These are phyloP conservation scores for Remersonia thermophila DNA, from an alignment of 2,329 filamentous ascomycete species.

Conservation along the genomic window DNA sequence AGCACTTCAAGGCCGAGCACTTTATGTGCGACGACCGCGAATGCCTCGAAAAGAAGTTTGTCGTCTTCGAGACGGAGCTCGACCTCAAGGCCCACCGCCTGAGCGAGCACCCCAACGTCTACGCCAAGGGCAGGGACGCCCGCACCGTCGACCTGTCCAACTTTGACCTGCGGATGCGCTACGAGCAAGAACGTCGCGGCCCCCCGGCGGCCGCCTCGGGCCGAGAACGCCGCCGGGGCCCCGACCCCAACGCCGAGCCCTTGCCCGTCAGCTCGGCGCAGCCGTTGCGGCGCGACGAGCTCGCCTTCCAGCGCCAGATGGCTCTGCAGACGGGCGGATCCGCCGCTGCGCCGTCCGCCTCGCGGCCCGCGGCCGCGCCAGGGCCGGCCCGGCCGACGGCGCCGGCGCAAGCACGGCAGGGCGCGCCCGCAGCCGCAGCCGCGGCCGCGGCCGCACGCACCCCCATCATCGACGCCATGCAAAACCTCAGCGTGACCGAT, in stretches of 20 bases:
- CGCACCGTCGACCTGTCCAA: slow-evolving; percentile 74
- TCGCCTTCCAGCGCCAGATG: slow-evolving; percentile 85
- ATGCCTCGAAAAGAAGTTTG: slow-evolving; percentile 93
- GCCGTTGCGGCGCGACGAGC: slow-evolving; percentile 69
- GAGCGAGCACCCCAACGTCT: slow-evolving; percentile 62
- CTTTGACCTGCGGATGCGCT: slow-evolving; percentile 68
- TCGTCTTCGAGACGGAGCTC: slow-evolving; percentile 90
- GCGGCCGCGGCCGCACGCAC: background rate
- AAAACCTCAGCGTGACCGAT: slow-evolving; percentile 39
- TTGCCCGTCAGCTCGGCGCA: slow-evolving; percentile 62
- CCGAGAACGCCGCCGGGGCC: slow-evolving; percentile 45
- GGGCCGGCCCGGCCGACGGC: slow-evolving; percentile 3
- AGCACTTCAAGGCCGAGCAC: slow-evolving; percentile 80
- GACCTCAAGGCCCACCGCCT: slow-evolving; percentile 91
- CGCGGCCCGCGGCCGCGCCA: background rate
- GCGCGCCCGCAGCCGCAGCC: slow-evolving; percentile 7
- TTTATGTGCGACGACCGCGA: slow-evolving; percentile 74
- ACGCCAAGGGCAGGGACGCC: slow-evolving; percentile 79
- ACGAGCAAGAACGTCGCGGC: slow-evolving; percentile 48
- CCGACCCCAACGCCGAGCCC: slow-evolving; percentile 77
- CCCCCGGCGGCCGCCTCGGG: slow-evolving; percentile 28
- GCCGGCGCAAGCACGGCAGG: slow-evolving; percentile 1
- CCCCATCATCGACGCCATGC: slow-evolving; percentile 28
- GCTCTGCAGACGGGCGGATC: slow-evolving; percentile 58
- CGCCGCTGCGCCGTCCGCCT: slow-evolving; percentile 23